These are phyloP conservation scores for Arthrocladium fulminans DNA, from an alignment of 2,329 filamentous ascomycete genomes.

Conservation along the genomic window DNA sequence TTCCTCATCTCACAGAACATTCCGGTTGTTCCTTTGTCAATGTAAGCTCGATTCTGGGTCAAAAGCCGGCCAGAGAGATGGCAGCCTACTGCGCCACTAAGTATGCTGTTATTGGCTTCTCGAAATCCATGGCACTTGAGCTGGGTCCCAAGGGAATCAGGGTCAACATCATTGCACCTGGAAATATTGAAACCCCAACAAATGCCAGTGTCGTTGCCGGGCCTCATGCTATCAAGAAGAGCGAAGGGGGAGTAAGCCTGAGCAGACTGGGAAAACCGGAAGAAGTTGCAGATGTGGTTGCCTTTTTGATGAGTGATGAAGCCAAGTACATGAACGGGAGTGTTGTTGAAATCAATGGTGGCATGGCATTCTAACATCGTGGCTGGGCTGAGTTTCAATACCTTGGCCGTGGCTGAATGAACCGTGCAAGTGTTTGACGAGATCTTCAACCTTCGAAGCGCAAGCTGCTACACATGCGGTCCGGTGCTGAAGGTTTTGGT, in stretches of 20 bases:
- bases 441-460: no score
- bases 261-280: slow-evolving; percentile 32
- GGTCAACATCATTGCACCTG: slow-evolving; percentile 34
- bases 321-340: slow-evolving; percentile 38
- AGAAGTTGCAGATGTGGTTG: slow-evolving; percentile 32
- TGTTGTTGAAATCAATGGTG: slow-evolving; percentile 38
- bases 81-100: slow-evolving; percentile 37
- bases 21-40: slow-evolving; percentile 42
- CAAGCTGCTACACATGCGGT: no score
- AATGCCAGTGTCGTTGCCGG: slow-evolving; percentile 29
- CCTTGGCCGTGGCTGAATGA: no score
- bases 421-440: no score
- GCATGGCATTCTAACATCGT: slow-evolving; percentile 15
- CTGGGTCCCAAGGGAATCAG: slow-evolving; percentile 27
- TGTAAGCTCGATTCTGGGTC: slow-evolving; percentile 45
- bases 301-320: slow-evolving; percentile 41
- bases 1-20: slow-evolving; percentile 34
- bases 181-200: slow-evolving; percentile 41
- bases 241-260: slow-evolving; percentile 33
- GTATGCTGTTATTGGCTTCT: slow-evolving; percentile 37
- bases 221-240: slow-evolving; percentile 29
- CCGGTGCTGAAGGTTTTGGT: no score
- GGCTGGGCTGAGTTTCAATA: no score
- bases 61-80: slow-evolving; percentile 24
- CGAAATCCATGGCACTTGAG: slow-evolving; percentile 32